phyloP scores from a whole-genome alignment of 768 basidiomycete genomes.

The Suillus paluster region DNA sequence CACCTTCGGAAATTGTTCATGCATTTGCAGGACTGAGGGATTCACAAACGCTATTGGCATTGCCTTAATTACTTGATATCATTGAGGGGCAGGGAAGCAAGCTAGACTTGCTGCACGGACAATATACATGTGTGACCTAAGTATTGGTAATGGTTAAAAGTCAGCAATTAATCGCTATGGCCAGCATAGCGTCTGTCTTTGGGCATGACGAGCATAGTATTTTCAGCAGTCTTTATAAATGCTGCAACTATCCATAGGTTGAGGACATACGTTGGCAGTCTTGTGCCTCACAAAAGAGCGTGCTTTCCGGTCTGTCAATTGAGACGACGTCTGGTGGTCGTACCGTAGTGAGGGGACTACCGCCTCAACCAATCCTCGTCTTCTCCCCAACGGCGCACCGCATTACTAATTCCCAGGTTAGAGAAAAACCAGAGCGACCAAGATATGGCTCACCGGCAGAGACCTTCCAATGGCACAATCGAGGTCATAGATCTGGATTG shows the following conservation, averaged over 20 bases:
- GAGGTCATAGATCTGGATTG: constrained; percentile 72
- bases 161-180: too few species aligned
- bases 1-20: neutral
- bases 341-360: neutral
- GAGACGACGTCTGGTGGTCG: neutral
- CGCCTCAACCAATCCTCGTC: neutral
- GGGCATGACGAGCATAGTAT: neutral
- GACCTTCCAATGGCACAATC: neutral
- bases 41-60: neutral
- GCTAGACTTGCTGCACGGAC: too few species aligned
- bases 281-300: too few species aligned
- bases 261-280: too few species aligned
- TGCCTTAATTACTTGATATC: neutral
- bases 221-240: neutral
- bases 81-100: neutral
- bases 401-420: neutral
- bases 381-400: neutral
- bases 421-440: neutral
- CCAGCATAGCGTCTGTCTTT: too few species aligned
- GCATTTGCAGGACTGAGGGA: neutral
- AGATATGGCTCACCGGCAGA: neutral
- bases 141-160: neutral
- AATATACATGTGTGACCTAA: neutral
- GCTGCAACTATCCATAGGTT: neutral
- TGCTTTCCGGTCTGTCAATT: neutral